Evolutionary conservation across 257 asterid genomes (phyloP).

Genomic region (Linderniella brevidens): DNA sequence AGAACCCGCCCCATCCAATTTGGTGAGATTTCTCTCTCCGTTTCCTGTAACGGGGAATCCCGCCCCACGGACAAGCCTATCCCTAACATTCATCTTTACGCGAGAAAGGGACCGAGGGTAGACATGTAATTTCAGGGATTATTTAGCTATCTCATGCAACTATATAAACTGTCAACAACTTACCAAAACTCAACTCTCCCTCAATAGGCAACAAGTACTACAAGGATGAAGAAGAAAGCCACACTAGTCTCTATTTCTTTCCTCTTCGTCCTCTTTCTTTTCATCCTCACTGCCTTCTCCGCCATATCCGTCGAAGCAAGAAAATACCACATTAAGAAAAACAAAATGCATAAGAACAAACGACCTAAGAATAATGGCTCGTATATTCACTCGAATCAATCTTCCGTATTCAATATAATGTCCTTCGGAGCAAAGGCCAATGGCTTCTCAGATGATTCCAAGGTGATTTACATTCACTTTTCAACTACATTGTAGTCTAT

Average conservation of each 20-base stretch:
- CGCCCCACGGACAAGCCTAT: too few relatives aligned
- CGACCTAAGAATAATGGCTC: constrained; percentile 18
- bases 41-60: too few relatives aligned
- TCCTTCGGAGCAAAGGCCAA: constrained; percentile 65
- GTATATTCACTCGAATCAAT: constrained; percentile 6
- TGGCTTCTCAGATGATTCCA: constrained; percentile 57
- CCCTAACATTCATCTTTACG: constrained; percentile 11
- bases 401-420: constrained; percentile 24
- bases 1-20: too few relatives aligned
- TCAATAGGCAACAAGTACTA: background rate
- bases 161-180: constrained; percentile 32
- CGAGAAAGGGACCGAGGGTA: too few relatives aligned
- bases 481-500: too few relatives aligned
- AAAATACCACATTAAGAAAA: constrained; percentile 21
- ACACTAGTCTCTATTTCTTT: constrained; percentile 10
- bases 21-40: too few relatives aligned
- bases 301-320: constrained; percentile 24
- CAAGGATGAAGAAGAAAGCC: constrained; percentile 28
- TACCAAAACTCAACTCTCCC: constrained; percentile 10
- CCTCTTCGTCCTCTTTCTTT: constrained; percentile 17
- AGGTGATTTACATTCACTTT: constrained; percentile 17
- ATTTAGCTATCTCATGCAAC: too few relatives aligned
- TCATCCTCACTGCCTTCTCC: constrained; percentile 13
- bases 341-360: constrained; percentile 11
- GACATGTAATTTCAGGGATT: too few relatives aligned